These are phyloP conservation scores for Fusarium sp. DNA, from an alignment of 2,329 filamentous ascomycete genomes.

Conservation along the genomic window DNA sequence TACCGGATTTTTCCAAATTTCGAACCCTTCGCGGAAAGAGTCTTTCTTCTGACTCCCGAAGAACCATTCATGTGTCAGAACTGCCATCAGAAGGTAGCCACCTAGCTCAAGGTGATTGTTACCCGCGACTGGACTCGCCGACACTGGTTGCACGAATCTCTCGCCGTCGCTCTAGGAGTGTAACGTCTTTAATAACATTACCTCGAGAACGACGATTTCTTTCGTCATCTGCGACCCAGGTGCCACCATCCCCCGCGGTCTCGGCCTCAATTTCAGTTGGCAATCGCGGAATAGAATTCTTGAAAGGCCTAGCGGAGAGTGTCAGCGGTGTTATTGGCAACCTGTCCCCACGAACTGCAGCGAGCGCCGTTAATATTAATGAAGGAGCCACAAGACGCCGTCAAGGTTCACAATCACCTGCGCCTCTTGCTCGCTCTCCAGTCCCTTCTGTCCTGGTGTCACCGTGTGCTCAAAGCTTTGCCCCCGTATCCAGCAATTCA, in stretches of 20 bases:
- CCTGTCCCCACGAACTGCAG: slow-evolving; percentile 33
- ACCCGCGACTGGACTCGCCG: slow-evolving; percentile 40
- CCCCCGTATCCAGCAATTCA: slow-evolving; percentile 28
- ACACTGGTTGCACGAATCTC: slow-evolving; percentile 15
- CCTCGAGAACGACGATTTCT: slow-evolving; percentile 14
- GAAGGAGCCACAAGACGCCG: slow-evolving; percentile 22
- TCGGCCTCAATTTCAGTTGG: slow-evolving; percentile 35
- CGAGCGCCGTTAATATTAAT: slow-evolving; percentile 24
- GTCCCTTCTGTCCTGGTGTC: slow-evolving; percentile 27
- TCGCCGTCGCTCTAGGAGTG: slow-evolving; percentile 44
- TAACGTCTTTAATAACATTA: slow-evolving; percentile 26
- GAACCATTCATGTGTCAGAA: slow-evolving; percentile 45
- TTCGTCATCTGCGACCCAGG: slow-evolving; percentile 9
- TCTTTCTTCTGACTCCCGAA: slow-evolving; percentile 43
- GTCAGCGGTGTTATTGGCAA: slow-evolving; percentile 36
- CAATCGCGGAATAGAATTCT: slow-evolving; percentile 31
- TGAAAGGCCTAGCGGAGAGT: slow-evolving; percentile 29
- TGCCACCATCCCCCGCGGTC: slow-evolving; percentile 19
- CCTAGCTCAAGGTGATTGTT: slow-evolving; percentile 34
- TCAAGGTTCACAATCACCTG: slow-evolving; percentile 31
- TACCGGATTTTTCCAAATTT: slow-evolving; percentile 45
- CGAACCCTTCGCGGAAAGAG: slow-evolving; percentile 50
- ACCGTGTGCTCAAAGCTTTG: slow-evolving; percentile 27
- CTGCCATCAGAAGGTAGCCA: slow-evolving; percentile 19
- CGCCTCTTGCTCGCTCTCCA: slow-evolving; percentile 18